Base-by-base conservation (phyloP, 257 asterid species). In the Cruciata laevipes region DNA sequence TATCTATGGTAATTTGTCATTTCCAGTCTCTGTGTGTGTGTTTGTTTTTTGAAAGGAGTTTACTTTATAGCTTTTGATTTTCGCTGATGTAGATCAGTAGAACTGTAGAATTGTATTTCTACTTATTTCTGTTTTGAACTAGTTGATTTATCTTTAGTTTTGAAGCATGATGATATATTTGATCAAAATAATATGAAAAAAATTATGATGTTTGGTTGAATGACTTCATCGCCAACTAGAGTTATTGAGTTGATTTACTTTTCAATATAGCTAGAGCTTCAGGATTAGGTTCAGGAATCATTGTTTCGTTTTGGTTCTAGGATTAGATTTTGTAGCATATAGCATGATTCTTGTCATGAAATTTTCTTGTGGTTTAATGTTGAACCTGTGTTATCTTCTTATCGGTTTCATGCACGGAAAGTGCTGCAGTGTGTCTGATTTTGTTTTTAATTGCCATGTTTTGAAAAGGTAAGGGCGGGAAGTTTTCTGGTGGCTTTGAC, bases 401-500 rank as follows among this genome's bases (percentile, higher is more conserved):
- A 21, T 47, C 49, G 30, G 30, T 27, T 73, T 66, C 62, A 59
- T 55, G 78, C 66, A 20, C 42, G 60, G n/a, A 62, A 24, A n/a
- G 67, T 65, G 57, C 35, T 9, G 59, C 78, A n/a, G 65, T 67
- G 58, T 23, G 14, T 62, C 78, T 84, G 77, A 84, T 61, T 73
- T 73, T 20, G 64, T 40, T 71, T 56, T 40, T 69, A 27, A 61
- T 78, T 61, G 55, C 11, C 55, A 33, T 68, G 24, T 47, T 55
- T 69, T 75, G 60, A 63, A 21, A 55, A 94, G 99, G 98, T 69
- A 72, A 70, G 10, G 90, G 87, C 13, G 91, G 98, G 58, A 86
- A 42, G 61, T 90, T 94, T 79, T 90, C 96, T 61, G 98, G 96
- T n/a, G 99, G 99, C 64, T 88, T 88, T 67, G 99, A 94, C 84